Conservation (phyloP, 768 basidiomycete genomes). For the Mycena rebaudengoi region DNA sequence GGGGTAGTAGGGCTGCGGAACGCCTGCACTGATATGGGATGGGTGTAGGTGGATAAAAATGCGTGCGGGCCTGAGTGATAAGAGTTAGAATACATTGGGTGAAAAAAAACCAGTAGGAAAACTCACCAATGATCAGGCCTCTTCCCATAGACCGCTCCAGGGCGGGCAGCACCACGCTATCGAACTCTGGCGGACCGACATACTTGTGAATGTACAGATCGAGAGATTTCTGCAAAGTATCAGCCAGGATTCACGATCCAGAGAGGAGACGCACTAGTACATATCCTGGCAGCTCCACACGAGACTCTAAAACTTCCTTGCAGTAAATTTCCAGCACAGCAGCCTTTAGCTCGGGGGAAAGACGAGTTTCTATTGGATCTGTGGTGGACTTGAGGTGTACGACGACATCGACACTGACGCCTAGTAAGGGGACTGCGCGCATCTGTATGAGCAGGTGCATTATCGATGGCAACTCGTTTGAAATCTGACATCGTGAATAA, state of each 20-base stretch:
- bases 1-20: conserved; percentile 19
- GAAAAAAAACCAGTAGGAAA: neutral
- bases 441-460: conserved; percentile 12
- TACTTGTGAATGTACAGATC: conserved; percentile 50
- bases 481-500: conserved; percentile 38
- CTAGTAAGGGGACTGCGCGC: conserved; percentile 58
- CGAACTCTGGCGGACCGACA: conserved; percentile 19
- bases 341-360: conserved; percentile 44
- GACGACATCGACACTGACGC: conserved; percentile 75
- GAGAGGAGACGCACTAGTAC: conserved; percentile 54
- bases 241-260: neutral
- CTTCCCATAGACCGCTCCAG: conserved; percentile 20
- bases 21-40: conserved; percentile 13
- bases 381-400: conserved; percentile 68
- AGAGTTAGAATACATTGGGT: neutral
- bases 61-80: conserved; percentile 15
- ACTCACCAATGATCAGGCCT: conserved; percentile 14
- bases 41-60: conserved; percentile 18
- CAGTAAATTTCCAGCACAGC: conserved; percentile 69
- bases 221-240: neutral
- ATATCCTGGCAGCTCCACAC: conserved; percentile 66
- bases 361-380: conserved; percentile 54
- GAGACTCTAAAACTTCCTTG: conserved; percentile 71
- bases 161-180: conserved; percentile 18
- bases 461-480: conserved; percentile 54